Base-by-base conservation (phyloP, 208 protist species). In the Trypanosoma platydactyli region DNA sequence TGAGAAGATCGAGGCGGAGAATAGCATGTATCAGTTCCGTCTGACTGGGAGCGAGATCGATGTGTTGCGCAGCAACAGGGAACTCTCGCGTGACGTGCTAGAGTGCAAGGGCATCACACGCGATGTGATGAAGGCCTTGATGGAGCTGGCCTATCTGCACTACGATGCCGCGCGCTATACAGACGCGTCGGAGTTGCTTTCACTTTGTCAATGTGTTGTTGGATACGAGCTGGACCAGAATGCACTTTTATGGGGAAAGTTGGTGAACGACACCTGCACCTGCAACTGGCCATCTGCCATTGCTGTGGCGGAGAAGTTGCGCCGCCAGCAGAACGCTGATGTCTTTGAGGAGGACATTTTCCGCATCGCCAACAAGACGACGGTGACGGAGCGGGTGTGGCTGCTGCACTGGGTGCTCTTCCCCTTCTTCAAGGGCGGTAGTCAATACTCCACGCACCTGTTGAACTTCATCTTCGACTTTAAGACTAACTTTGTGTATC, bases 321-420 rank as follows among this genome's bases (percentile, higher is more conserved):
- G 84, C 53, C 76, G 76, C 18, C 66, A 84, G 53, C 85, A 91
- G 71, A 93, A 86, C 62, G 73, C 68, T 33, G 82, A 76, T 67
- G 67, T 59, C 7, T 68, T 67, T 60, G 85, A 91, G 58, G 81
- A 89, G 29, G 80, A 90, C 45, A 73, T 83, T 54, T 88, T 88
- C 50, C 79, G 85, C 29, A 53, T 66, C 9, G 73, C 76, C 7
- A 86, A 81, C 64, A 74, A 65, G 40, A 91, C 80, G 24, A 94
- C 86, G 29, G 78, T 86, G 38, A 83, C 81, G 2, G 74, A 80
- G 44, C 91, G 92, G 38, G 87, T 81, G 55, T 95, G 88, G 88
- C 75, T 97, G 54, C 77, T 97, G 62, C 92, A 97, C 75, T 94
- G 89, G 89, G 82, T 91, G 18, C 84, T 97, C 51, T 97, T 97